Conservation (phyloP, 208 protist species). For the Crithidia fasciculata region DNA sequence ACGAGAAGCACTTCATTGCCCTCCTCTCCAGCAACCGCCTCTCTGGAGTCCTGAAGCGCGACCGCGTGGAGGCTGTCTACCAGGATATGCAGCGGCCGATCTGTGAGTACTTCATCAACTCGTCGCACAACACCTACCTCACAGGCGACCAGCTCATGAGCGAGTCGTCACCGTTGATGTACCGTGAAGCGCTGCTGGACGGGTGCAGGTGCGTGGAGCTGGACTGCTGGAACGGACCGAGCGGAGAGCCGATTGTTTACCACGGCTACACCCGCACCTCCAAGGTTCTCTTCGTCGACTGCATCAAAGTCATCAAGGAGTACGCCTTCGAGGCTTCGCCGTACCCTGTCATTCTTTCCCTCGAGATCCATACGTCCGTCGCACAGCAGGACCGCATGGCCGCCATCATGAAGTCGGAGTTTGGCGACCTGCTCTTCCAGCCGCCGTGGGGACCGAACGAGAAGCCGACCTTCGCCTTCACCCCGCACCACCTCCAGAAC, state of each 20-base stretch:
- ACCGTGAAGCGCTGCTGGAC: constrained; percentile 66
- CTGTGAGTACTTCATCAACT: constrained; percentile 90
- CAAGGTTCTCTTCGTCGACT: constrained; percentile 67
- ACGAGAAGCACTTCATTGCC: constrained; percentile 37
- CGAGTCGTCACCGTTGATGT: constrained; percentile 60
- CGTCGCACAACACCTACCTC: constrained; percentile 97
- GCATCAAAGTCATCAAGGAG: constrained; percentile 64
- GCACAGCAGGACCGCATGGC: constrained; percentile 79
- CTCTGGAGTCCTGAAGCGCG: constrained; percentile 27
- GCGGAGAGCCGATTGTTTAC: constrained; percentile 79
- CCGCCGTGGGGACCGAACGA: constrained; percentile 45
- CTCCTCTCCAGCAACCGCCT: constrained; percentile 44
- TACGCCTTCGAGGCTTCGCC: constrained; percentile 65
- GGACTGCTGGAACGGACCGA: constrained; percentile 82
- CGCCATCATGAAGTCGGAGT: constrained; percentile 50
- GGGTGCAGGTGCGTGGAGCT: constrained; percentile 87
- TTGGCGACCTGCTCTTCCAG: constrained; percentile 66
- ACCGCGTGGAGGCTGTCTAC: constrained; percentile 30
- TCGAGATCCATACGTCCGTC: constrained; percentile 80
- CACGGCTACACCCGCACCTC: constrained; percentile 85
- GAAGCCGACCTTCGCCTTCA: constrained; percentile 44
- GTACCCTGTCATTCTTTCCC: constrained; percentile 83
- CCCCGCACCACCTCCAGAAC: constrained; percentile 54
- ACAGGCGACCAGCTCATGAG: constrained; percentile 92
- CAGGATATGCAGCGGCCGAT: constrained; percentile 87